These are phyloP conservation scores for Senecio squalidus DNA, from an alignment of 140 eudicot species.

Conservation along the genomic window DNA sequence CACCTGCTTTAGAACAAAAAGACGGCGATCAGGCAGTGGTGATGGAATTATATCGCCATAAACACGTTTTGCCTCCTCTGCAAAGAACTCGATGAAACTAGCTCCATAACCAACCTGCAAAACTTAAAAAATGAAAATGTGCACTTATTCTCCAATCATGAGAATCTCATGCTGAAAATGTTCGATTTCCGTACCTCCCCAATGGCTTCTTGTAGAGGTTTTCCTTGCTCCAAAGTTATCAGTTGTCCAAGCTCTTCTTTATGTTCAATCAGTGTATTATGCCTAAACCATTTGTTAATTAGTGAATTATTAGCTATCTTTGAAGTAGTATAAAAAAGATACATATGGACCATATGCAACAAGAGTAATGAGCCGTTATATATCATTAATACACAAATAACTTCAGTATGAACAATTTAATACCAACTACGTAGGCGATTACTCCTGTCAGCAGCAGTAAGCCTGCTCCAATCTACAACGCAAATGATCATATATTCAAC, in stretches of 20 bases:
- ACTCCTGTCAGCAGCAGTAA: constrained; percentile 82
- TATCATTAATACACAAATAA: neutral
- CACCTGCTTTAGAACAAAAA: constrained; percentile 89
- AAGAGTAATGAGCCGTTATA: neutral
- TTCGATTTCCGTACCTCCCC: constrained; percentile 51
- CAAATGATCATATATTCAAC: neutral
- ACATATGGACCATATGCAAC: too few species aligned
- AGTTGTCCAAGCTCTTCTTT: constrained; percentile 90
- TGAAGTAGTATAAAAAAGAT: neutral
- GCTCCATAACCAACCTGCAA: constrained; percentile 77
- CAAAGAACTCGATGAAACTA: constrained; percentile 75
- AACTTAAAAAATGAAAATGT: neutral
- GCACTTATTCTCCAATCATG: neutral
- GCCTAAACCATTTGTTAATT: constrained; percentile 32
- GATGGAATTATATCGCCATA: constrained; percentile 91
- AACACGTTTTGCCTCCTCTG: constrained; percentile 90
- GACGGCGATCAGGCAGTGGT: constrained; percentile 71
- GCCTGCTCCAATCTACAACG: constrained; percentile 59
- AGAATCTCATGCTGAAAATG: neutral
- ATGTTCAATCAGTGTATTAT: constrained; percentile 56
- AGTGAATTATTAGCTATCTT: neutral
- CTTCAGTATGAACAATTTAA: neutral
- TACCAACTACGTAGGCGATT: constrained; percentile 77
- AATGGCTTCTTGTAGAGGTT: constrained; percentile 89
- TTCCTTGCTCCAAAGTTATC: constrained; percentile 91